These are phyloP conservation scores for Echinochloa phyllopogon DNA, from an alignment of 176 grass and related monocot species.

Conservation along the genomic window DNA sequence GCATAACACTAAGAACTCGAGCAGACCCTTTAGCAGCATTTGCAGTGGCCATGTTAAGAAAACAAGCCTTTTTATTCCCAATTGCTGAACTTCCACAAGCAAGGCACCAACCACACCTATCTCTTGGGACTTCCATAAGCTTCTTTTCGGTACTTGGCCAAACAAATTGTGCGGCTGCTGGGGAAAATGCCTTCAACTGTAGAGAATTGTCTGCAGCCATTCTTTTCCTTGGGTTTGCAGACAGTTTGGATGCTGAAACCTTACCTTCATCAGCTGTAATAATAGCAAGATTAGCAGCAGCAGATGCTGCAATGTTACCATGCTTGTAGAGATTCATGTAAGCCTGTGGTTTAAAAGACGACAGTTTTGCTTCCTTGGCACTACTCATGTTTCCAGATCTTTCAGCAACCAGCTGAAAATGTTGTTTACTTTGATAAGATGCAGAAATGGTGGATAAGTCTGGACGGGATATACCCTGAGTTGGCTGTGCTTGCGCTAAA, in stretches of 20 bases:
- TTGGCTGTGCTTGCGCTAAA: conserved; percentile 35
- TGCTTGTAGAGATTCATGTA: conserved; percentile 94
- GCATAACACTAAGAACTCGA: conserved; percentile 60
- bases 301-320: conserved; percentile 85
- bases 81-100: conserved; percentile 75
- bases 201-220: conserved; percentile 54
- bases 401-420: conserved; percentile 44
- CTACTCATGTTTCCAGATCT: conserved; percentile 51
- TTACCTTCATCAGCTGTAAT: conserved; percentile 84
- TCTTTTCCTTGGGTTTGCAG: conserved; percentile 66
- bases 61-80: conserved; percentile 83
- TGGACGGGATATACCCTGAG: conserved; percentile 37
- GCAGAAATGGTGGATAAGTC: conserved; percentile 37
- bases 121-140: conserved; percentile 86
- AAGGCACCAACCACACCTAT: conserved; percentile 98
- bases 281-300: conserved; percentile 85
- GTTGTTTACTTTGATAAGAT: conserved; percentile 47
- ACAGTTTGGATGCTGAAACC: conserved; percentile 53
- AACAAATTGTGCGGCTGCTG: conserved; percentile 74
- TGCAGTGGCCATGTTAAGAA: conserved; percentile 78
- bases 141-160: conserved; percentile 90
- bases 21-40: conserved; percentile 82
- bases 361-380: conserved; percentile 42
- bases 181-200: conserved; percentile 94
- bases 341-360: conserved; percentile 74